Evolutionary conservation across 768 basidiomycete species (phyloP).

Genomic region (Phlegmacium glaucopus): DNA sequence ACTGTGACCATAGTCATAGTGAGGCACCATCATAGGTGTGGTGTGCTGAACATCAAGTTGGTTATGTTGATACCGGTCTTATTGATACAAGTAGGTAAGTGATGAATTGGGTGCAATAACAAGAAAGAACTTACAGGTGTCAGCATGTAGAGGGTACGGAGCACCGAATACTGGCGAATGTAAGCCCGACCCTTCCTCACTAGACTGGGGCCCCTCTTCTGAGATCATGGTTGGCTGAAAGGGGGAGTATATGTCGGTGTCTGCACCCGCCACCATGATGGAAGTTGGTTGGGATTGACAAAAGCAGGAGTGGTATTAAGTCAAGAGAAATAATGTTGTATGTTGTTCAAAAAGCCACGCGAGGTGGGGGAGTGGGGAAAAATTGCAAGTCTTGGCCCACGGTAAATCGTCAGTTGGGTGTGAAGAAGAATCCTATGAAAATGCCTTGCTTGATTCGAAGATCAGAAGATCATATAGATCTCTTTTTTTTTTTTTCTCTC

Average conservation of each 20-base stretch:
- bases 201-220: constrained; percentile 69
- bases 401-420: constrained; percentile 27
- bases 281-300: constrained; percentile 21
- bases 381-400: constrained; percentile 38
- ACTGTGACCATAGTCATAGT: constrained; percentile 48
- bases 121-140: constrained; percentile 50
- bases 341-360: constrained; percentile 38
- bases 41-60: constrained; percentile 42
- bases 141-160: constrained; percentile 42
- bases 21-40: constrained; percentile 43
- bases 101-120: constrained; percentile 39
- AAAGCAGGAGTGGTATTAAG: constrained; percentile 16
- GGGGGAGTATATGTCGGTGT: constrained; percentile 54
- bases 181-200: constrained; percentile 73
- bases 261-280: constrained; percentile 54
- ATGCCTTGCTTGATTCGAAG: constrained; percentile 26
- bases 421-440: constrained; percentile 29
- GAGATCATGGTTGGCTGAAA: constrained; percentile 48
- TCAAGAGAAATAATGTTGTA: constrained; percentile 21
- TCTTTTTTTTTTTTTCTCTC: constrained; percentile 15
- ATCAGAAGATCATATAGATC: constrained; percentile 34
- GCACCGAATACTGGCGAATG: constrained; percentile 67
- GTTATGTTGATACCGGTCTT: constrained; percentile 65
- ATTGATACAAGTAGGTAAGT: constrained; percentile 39
- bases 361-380: constrained; percentile 38